Conservation (phyloP, 768 basidiomycete species). For the Phlebiopsis gigantea region DNA sequence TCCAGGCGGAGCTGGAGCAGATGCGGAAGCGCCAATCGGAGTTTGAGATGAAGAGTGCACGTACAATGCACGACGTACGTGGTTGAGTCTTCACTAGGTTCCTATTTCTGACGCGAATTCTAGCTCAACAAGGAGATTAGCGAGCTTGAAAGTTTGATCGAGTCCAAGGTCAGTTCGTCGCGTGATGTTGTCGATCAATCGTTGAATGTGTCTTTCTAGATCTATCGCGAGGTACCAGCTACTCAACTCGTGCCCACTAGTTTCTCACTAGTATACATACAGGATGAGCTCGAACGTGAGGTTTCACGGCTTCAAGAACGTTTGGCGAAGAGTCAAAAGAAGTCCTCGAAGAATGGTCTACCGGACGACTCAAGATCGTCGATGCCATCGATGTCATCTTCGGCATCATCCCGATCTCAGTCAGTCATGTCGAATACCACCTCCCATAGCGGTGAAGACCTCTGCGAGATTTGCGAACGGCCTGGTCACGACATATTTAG, state of each 20-base stretch:
- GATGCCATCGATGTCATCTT: slow-evolving; percentile 13
- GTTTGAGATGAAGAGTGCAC: slow-evolving; percentile 69
- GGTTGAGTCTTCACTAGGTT: not conserved
- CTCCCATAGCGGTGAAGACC: slow-evolving; percentile 27
- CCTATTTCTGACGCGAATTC: slow-evolving; percentile 8
- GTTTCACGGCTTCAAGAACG: slow-evolving; percentile 73
- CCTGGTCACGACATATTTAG: slow-evolving; percentile 84
- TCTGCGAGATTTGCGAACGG: slow-evolving; percentile 85
- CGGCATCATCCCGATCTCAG: slow-evolving; percentile 13
- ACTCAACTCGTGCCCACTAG: too few species aligned
- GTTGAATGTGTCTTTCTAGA: slow-evolving; percentile 37
- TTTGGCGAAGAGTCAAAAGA: slow-evolving; percentile 53
- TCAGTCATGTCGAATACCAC: not conserved
- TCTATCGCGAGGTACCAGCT: slow-evolving; percentile 70
- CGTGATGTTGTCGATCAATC: not conserved
- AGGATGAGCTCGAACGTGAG: slow-evolving; percentile 88
- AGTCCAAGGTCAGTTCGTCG: slow-evolving; percentile 66
- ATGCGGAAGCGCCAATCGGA: slow-evolving; percentile 65
- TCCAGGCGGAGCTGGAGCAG: slow-evolving; percentile 62
- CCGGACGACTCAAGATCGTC: slow-evolving; percentile 24
- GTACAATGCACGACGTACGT: slow-evolving; percentile 62
- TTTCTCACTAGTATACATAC: not conserved
- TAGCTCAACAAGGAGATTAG: slow-evolving; percentile 90
- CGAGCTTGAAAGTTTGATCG: slow-evolving; percentile 90
- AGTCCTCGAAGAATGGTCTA: slow-evolving; percentile 47